Evolutionary conservation across 495 filamentous ascomycete species (phyloP), one percentile per base, ranked within the genome.

Genomic region (Daldinia concentrica): DNA sequence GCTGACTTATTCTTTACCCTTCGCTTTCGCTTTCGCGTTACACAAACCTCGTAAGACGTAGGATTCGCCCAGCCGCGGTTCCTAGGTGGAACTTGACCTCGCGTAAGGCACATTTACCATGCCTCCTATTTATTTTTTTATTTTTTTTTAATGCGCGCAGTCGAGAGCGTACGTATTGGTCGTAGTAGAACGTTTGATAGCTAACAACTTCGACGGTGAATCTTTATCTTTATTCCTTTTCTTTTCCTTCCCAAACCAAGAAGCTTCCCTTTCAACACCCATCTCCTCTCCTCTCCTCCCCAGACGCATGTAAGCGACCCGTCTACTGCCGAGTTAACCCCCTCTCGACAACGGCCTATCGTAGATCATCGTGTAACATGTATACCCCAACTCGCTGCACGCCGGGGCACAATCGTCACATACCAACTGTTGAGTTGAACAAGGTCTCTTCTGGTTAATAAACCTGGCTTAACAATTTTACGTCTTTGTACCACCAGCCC

Each of bases 371-470:
- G 55, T 41, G 55, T 39, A 58, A 58, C 55, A n/a, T 24, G 19
- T 39, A 41, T 37, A 36, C 7, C 19, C 32, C 32, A 37, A 14
- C 32, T 39, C 11, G 19, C 55, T 58, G 19, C 19, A 37, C 11
- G 55, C 8, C 30, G 11, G 27, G 14, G 34, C 4, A 39, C 55
- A 7, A 58, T 22, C 3, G 3, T 48, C 17, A 22, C 17, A 22
- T 24, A 24, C 9, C 43, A 48, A 22, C 30, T 26, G 55, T 37
- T 41, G 55, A 58, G n/a, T 39, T 58, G 26, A 39, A 24, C 17
- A 58, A 58, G 30, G 34, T 26, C 19, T 58, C 30, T 41, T 14
- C 19, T 58, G 55, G 24, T 37, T 36, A n/a, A 58, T 34, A 36
- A 58, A 12, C 8, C 55, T 14, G 24, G 24, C 26, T 30, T 54